Conservation (phyloP, 768 basidiomycete genomes). For the Austroboletus eburneus region DNA sequence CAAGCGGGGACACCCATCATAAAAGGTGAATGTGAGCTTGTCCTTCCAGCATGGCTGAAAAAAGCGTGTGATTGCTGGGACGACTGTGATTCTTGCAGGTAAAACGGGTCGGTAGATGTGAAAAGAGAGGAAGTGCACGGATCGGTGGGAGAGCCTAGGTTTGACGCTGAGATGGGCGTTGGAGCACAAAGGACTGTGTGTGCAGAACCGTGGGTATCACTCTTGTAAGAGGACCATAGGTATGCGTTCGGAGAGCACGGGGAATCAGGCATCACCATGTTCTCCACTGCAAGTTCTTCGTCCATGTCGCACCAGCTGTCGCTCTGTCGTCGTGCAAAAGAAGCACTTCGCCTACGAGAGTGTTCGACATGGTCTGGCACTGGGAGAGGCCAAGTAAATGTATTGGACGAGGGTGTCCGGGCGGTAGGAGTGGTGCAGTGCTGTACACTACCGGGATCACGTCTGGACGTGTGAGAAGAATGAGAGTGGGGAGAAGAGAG, state of each 20-base stretch:
- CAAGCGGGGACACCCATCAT: conserved; percentile 26
- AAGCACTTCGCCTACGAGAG: conserved; percentile 27
- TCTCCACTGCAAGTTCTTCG: conserved; percentile 45
- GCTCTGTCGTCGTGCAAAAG: conserved; percentile 20
- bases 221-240: conserved; percentile 22
- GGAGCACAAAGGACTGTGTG: conserved; percentile 25
- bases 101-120: conserved; percentile 54
- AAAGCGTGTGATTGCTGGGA: conserved; percentile 32
- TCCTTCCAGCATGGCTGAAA: conserved; percentile 36
- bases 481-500: conserved; percentile 17
- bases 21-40: conserved; percentile 40
- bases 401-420: conserved; percentile 31
- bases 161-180: conserved; percentile 10
- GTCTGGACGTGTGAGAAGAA: conserved; percentile 18
- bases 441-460: conserved; percentile 34
- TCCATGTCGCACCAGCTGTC: conserved; percentile 32
- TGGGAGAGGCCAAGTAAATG: conserved; percentile 29
- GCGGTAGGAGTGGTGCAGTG: conserved; percentile 40
- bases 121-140: conserved; percentile 31
- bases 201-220: conserved; percentile 10
- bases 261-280: conserved; percentile 37
- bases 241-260: conserved; percentile 22
- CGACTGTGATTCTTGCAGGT: conserved; percentile 40
- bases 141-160: conserved; percentile 21
- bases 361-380: conserved; percentile 20